Base-by-base conservation (phyloP, 177 flowering plant genomes). In the Vitis hybrid region DNA sequence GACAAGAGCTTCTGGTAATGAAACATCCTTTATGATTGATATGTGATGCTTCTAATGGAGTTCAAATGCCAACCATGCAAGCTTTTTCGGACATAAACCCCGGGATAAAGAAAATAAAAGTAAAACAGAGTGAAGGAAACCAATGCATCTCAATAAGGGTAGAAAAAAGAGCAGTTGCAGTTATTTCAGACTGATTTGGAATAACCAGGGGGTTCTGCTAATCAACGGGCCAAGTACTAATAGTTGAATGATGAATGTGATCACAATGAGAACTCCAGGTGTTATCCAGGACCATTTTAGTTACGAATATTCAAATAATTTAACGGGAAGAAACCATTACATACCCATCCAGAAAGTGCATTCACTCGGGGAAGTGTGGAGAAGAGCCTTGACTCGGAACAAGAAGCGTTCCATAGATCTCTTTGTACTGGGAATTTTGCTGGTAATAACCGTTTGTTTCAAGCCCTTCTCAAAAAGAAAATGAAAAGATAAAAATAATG, bases 321-420 rank as follows among this genome's bases (percentile, higher is more conserved):
- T 50, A 2, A 52, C 10, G 13, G 14, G 18, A 69, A n/a, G 57
- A 57, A 63, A 39, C 22, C 7, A 51, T 48, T 64, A 66, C 81
- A 60, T 82, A 93, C 98, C 98, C 88, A 93, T 87, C 93, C 92
- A 91, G 73, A 93, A 93, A 15, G 85, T 76, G 75, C 85, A 85
- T 66, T 90, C 89, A 70, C 78, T 86, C 72, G 92, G 77, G 55
- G 88, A 70, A 61, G 79, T 78, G 72, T 88, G 90, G 64, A 93
- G 81, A 73, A 93, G 95, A 73, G 88, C 90, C 82, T 93, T 93
- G 21, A 93, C 98, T 53, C 75, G 85, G 75, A 93, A 93, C 72
- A 91, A 58, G 75, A 85, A 91, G 29, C 97, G 92, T 67, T 93
- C 98, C 89, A 93, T 72, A 33, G 97, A 88, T 78, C 98, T 84